Conservation (phyloP, 1,284 basidiomycete species). For the Naganishia sp. region DNA sequence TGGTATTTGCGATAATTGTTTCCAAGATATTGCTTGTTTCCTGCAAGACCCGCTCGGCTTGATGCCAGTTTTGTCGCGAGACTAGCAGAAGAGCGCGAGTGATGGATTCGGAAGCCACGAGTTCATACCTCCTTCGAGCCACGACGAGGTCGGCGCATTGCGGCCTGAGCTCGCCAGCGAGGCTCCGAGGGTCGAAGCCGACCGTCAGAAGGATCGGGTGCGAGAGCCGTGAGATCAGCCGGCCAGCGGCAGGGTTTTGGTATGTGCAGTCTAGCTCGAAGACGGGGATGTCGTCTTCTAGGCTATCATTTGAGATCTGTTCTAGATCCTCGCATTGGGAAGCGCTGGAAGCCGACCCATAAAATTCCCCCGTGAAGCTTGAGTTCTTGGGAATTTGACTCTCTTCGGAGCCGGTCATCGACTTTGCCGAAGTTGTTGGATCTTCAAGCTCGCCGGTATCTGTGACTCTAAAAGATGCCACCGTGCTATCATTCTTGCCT, state of each 20-base stretch:
- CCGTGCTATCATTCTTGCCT: neutral
- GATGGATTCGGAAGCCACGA: conserved; percentile 90
- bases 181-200: conserved; percentile 55
- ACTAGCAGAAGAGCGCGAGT: conserved; percentile 86
- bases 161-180: neutral
- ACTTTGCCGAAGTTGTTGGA: conserved; percentile 40
- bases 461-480: neutral
- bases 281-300: conserved; percentile 91
- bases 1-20: conserved; percentile 77
- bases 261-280: conserved; percentile 89
- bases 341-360: conserved; percentile 74
- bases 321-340: conserved; percentile 80
- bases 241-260: conserved; percentile 78
- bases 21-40: conserved; percentile 86
- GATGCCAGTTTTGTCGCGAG: conserved; percentile 77
- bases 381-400: conserved; percentile 57
- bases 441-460: neutral
- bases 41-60: conserved; percentile 79
- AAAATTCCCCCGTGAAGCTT: conserved; percentile 83
- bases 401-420: neutral
- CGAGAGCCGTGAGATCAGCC: conserved; percentile 77
- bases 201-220: conserved; percentile 86
- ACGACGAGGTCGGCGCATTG: conserved; percentile 72
- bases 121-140: conserved; percentile 87
- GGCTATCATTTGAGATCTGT: conserved; percentile 79